Evolutionary conservation across 1,284 basidiomycete genomes (phyloP), one percentile per base, ranked within the genome.

Genomic region (Melampsora larici-populina): DNA sequence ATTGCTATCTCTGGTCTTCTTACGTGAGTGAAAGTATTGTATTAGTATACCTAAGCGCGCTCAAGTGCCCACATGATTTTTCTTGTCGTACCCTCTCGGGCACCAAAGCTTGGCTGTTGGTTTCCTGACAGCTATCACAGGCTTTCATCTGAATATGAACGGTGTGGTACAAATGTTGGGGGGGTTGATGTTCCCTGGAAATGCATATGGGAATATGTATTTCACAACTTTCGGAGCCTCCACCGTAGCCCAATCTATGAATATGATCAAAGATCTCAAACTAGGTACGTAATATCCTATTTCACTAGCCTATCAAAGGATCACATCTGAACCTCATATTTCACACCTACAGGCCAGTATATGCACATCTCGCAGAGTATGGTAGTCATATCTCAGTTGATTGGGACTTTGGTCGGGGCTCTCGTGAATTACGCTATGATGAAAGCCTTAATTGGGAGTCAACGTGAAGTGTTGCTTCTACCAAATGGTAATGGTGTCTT

Each of bases 231-330:
- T 51, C 40, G 75, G 75, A 1, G 67, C 60, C 5, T 70, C 75
- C 43, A 78, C 68, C 36, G 75, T 78, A 11, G 64, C 62, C 15
- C 75, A 78, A 58, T 64, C 75, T 11, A 69, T 65, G 43, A 63
- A 78, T 49, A 78, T 78, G 75, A 48, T 78, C 6, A 78, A 70
- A 63, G 75, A 77, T 64, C 67, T 77, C 21, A 77, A 77, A 24
- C 58, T 77, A 9, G 74, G 70, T 21, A 21, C 18, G 24, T 55
- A 55, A 21, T 21, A 15, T 7, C 15, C 8, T 55, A 11, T 17
- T 55, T 26, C 15, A 55, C 51, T 26, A 17, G 15, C 18, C 11
- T 8, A 55, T 55, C 18, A 0, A 55, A 55, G 9, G 36, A 9
- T 9, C 3, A 9, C 9, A 36, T 36, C 3, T 36, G 36, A 36